Evolutionary conservation across 139 green algal species (phyloP), one percentile per base, ranked within the genome.

Genomic region (Spirogloea muscicola): DNA sequence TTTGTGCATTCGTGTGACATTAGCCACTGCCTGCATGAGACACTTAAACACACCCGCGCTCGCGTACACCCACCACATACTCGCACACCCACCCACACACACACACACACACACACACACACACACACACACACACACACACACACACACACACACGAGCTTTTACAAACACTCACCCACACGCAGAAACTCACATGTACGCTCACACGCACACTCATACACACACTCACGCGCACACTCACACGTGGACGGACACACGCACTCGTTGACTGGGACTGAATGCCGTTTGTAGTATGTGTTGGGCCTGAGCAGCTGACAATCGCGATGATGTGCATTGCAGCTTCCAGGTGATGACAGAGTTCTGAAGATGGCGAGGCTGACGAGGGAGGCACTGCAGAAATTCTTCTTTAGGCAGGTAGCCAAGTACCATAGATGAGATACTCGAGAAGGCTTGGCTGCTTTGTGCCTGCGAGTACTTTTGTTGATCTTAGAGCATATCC

Each of bases 41-140:
- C 13, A 68, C 59, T 58, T 21, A 68, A 25, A 68, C 7, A 68
- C 7, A 68, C 10, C 51, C 59, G 57, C 13, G 57, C 59, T 58
- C 10, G 16, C 59, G 57, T n/a, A 62, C 59, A 49, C 13, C 51
- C 38, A 68, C 13, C n/a, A n/a, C n/a, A n/a, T n/a, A 68, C 39
- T 58, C 13, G 57, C 59, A 68, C 10, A 68, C 39, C 51, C 13
- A 68, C 39, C 31, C 39, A 68, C 39, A 68, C 13, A 68, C 39
- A 68, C 39, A 68, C 59, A 68, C 13, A 58, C 39, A 68, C 13
- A 68, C 59, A 68, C 10, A 68, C 39, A 68, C 13, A 61, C 51
- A 61, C 13, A 61, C 51, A 61, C 13, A 61, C 13, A 61, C 13
- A 61, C 51, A 61, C 13, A 61, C 51, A 61, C 13, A 61, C 51